Conservation (phyloP, 495 filamentous ascomycete species). For the Talaromyces nanjingensis region DNA sequence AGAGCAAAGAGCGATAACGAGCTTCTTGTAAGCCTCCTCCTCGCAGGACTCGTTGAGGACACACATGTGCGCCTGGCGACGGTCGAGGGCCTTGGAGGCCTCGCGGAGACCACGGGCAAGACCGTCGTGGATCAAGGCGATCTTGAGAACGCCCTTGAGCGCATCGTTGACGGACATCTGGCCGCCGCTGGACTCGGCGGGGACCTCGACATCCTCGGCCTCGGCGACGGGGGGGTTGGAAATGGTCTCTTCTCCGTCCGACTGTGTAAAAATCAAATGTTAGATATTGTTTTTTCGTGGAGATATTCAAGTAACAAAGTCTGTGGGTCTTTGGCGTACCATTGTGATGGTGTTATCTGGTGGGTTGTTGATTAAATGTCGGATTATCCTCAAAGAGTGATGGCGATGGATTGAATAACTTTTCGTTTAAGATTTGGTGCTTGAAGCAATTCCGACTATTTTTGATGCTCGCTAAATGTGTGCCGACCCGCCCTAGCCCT, state of each 20-base stretch:
- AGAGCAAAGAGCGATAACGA: conserved; percentile 92
- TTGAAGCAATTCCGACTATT: background rate
- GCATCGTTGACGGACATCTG: conserved; percentile 98
- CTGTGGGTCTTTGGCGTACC: conserved; percentile 16
- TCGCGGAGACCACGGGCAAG: conserved; percentile 97
- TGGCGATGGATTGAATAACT: conserved; percentile 1
- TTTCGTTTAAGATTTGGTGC: background rate
- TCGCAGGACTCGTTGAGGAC: conserved; percentile 98
- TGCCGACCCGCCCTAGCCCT: conserved; percentile 8
- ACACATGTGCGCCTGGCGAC: conserved; percentile 98
- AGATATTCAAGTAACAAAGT: background rate
- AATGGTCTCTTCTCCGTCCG: conserved; percentile 83
- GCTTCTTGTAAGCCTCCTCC: conserved; percentile 99
- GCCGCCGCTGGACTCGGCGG: conserved; percentile 76
- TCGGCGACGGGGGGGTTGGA: conserved; percentile 60
- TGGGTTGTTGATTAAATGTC: conserved; percentile 28
- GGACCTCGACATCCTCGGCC: conserved; percentile 86
- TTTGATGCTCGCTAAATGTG: conserved; percentile 8
- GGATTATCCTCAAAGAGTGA: conserved; percentile 61
- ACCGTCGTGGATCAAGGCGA: conserved; percentile 98
- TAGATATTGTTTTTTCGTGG: background rate
- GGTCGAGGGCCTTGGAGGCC: conserved; percentile 94
- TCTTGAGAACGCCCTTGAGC: conserved; percentile 92
- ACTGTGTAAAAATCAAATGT: conserved; percentile 32
- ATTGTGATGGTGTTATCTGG: conserved; percentile 14